phyloP scores from a whole-genome alignment of 345 rosid species.

The Abelmoschus esculentus region DNA sequence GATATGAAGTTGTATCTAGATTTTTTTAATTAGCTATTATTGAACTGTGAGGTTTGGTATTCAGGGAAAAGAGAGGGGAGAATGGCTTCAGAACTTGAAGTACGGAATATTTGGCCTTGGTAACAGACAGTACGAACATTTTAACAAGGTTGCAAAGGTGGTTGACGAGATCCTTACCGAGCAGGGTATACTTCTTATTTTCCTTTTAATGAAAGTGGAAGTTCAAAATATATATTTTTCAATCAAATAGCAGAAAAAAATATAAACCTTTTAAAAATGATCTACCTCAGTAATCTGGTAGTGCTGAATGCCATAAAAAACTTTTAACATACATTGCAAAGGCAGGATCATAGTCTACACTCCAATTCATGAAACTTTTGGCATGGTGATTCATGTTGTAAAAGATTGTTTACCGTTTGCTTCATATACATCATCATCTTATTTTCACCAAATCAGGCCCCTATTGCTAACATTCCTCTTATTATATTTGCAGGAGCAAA shows the following conservation, averaged over 20 bases:
- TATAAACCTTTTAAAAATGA: neutral
- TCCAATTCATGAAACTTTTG: no score
- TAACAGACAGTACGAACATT: slow-evolving; percentile 93
- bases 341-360: no score
- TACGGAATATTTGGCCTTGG: slow-evolving; percentile 97
- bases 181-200: slow-evolving; percentile 52
- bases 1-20: neutral
- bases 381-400: neutral
- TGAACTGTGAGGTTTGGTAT: slow-evolving; percentile 3
- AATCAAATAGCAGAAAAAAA: neutral
- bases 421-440: neutral
- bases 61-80: slow-evolving; percentile 69
- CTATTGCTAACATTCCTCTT: slow-evolving; percentile 1
- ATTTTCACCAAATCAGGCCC: neutral
- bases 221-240: neutral
- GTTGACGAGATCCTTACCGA: slow-evolving; percentile 61
- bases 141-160: slow-evolving; percentile 87
- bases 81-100: slow-evolving; percentile 60
- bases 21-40: neutral
- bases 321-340: no score
- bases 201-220: neutral
- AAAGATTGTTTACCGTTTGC: neutral
- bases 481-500: slow-evolving; percentile 57
- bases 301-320: no score
- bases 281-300: neutral